Conservation (phyloP, 1,284 basidiomycete genomes). For the Marasmius fiardii region DNA sequence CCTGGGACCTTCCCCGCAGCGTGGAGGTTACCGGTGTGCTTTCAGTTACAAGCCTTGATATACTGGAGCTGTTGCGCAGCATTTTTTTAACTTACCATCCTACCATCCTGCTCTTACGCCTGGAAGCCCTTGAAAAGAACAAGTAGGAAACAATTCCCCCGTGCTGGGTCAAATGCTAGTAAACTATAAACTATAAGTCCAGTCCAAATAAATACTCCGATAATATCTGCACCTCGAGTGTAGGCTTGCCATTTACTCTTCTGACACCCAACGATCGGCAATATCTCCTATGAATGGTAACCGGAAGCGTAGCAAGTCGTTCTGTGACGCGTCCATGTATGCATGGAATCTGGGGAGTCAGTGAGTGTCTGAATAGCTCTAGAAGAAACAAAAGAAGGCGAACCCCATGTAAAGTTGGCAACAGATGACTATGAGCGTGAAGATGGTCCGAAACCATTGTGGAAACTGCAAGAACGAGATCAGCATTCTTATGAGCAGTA, state of each 20-base stretch:
- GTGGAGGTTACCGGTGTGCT: too few species aligned
- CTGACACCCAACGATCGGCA: conserved; percentile 72
- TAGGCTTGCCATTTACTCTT: conserved; percentile 46
- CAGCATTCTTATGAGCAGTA: conserved; percentile 60
- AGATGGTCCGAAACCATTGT: conserved; percentile 42
- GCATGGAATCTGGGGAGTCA: conserved; percentile 50
- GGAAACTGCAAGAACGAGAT: conserved; percentile 49
- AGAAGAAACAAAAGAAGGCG: conserved; percentile 22
- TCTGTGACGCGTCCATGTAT: conserved; percentile 59
- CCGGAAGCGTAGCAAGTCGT: conserved; percentile 55
- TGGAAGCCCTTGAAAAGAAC: too few species aligned
- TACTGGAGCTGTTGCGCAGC: too few species aligned
- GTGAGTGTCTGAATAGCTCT: conserved; percentile 6
- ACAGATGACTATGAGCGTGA: conserved; percentile 41
- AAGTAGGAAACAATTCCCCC: too few species aligned
- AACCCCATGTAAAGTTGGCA: conserved; percentile 55
- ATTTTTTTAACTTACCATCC: too few species aligned
- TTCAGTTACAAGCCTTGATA: too few species aligned
- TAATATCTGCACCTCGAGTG: not conserved
- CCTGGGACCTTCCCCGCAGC: too few species aligned
- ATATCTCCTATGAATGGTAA: conserved; percentile 66
- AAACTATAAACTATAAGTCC: too few species aligned
- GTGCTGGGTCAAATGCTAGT: too few species aligned
- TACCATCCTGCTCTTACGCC: too few species aligned
- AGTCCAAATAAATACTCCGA: not conserved